Evolutionary conservation across 2,329 filamentous ascomycete species (phyloP).

Genomic region (Decorospora gaudefroyi): DNA sequence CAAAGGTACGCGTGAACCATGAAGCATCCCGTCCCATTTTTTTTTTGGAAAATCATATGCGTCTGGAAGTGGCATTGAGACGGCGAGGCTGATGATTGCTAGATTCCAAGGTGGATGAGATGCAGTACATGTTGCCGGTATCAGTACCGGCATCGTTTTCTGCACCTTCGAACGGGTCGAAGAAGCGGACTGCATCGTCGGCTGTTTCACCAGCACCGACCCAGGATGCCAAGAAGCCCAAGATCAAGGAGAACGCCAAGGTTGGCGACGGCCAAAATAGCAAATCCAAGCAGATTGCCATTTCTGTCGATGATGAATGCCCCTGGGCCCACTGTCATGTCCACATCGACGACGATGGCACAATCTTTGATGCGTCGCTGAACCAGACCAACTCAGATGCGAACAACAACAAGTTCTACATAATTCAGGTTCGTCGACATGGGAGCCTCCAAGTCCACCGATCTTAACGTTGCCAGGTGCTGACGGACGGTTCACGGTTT

Average conservation of each 20-base stretch:
- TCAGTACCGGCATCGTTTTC: constrained; percentile 8
- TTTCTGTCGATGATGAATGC: constrained; percentile 56
- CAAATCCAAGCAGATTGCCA: constrained; percentile 48
- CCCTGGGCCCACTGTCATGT: constrained; percentile 54
- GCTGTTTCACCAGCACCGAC: constrained; percentile 17
- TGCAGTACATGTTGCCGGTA: constrained; percentile 44
- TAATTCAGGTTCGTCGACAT: constrained; percentile 62
- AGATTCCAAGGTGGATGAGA: constrained; percentile 46
- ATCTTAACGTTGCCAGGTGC: constrained; percentile 5
- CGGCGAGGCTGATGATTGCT: constrained; percentile 1
- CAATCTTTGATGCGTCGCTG: constrained; percentile 78
- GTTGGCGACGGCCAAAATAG: constrained; percentile 53
- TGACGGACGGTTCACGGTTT: constrained; percentile 45
- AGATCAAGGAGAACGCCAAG: constrained; percentile 43
- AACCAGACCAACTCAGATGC: constrained; percentile 73
- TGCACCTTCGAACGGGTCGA: constrained; percentile 26
- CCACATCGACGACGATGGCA: constrained; percentile 66
- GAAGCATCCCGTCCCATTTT: not conserved
- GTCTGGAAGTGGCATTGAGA: not conserved
- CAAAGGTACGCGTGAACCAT: constrained; percentile 37
- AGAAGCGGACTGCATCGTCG: constrained; percentile 42
- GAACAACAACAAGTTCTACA: constrained; percentile 86
- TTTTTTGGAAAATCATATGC: not conserved
- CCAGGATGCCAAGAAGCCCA: constrained; percentile 32
- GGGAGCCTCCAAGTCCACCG: not conserved